Base-by-base conservation (phyloP, 805 yeast genomes). In the Yarrowia divulgata region DNA sequence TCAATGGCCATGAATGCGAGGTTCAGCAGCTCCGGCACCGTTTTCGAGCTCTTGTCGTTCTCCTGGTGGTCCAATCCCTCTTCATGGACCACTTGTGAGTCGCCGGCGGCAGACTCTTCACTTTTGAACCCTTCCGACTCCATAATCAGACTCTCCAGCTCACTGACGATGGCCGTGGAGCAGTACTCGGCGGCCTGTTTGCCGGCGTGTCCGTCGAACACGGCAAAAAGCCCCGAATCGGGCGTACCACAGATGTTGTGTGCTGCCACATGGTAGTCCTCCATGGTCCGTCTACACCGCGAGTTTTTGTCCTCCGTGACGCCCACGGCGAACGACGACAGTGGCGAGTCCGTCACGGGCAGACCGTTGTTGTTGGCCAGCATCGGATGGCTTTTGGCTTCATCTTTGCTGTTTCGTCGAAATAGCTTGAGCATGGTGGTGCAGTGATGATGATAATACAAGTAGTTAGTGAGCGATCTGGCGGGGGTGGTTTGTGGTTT, bases 121-220 rank as follows among this genome's bases (percentile, higher is more conserved):
- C 45, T 43, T 3, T 29, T 40, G 48, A 40, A 40, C 3, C 48
- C 32, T 45, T 72, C 71, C 57, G 50, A 80, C 76, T 68, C 83
- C 86, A 70, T 82, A 75, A 68, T 78, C 78, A 71, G 73, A 8
- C 69, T 76, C 43, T 77, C 80, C 67, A 87, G 76, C 23, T 92
- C 83, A 68, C 83, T 84, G 76, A 94, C 98, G 69, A 94, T 78
- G 74, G 90, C 87, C 71, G 91, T 88, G 0, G 97, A 97, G 80
- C 98, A 93, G 96, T 97, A 93, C 74, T 94, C 86, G 1, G 99
- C 97, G 9, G 97, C 89, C 73, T 88, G 91, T 69, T 87, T 87
- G 29, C 99, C 99, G 1, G 98, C 98, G 79, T 94, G 99, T 12
- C 99, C 99, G 79, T 94, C 99, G 79, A 93, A 94, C 0, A 94